Conservation (phyloP, 352 stramenopile species). For the Phytophthora vignae region DNA sequence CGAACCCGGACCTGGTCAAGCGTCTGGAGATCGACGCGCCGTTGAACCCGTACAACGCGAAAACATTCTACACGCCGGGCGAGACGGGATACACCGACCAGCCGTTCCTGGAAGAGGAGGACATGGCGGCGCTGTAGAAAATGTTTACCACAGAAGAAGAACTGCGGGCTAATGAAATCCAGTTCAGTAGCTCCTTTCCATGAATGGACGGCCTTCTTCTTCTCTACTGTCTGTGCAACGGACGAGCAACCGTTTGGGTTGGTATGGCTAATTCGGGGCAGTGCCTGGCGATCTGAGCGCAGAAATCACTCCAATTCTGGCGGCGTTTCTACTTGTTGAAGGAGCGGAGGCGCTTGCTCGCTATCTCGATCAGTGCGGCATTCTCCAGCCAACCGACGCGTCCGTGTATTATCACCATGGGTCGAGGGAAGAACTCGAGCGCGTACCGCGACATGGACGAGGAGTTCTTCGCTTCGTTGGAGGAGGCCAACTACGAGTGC, state of each 20-base stretch:
- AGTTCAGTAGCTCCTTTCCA: not conserved
- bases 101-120: constrained; percentile 36
- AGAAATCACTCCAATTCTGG: not conserved
- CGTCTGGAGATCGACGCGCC: constrained; percentile 46
- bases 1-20: constrained; percentile 46
- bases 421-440: constrained; percentile 13
- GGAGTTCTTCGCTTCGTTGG: constrained; percentile 38
- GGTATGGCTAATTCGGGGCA: constrained; percentile 1
- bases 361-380: constrained; percentile 8
- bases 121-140: not conserved
- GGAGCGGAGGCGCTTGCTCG: not conserved
- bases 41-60: constrained; percentile 47
- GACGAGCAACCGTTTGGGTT: not conserved
- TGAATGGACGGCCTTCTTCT: not conserved
- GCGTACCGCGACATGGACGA: constrained; percentile 45
- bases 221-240: constrained; percentile 1
- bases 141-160: not conserved
- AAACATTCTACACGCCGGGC: constrained; percentile 46
- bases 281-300: not conserved
- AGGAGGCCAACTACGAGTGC: constrained; percentile 37
- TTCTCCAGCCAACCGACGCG: constrained; percentile 1
- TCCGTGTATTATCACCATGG: constrained; percentile 32
- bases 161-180: not conserved
- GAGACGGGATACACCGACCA: constrained; percentile 52
- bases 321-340: not conserved